Conservation (phyloP, 2,329 filamentous ascomycete species). For the Phyllosticta citribraziliensis region DNA sequence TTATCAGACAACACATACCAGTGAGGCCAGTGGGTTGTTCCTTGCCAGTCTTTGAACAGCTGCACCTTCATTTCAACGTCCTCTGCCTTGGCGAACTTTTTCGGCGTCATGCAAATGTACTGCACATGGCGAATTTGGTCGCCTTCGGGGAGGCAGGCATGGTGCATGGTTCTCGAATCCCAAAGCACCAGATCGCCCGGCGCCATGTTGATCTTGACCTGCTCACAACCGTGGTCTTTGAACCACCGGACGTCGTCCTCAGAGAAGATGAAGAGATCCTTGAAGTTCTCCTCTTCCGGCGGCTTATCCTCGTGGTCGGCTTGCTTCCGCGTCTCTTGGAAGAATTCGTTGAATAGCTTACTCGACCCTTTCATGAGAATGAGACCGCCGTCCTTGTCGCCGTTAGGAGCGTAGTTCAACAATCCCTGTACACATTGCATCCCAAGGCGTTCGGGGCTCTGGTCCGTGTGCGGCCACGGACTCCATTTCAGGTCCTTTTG, state of each 20-base stretch:
- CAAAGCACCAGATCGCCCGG: slow-evolving; percentile 37
- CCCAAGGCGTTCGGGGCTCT: slow-evolving; percentile 33
- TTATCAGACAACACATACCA: not conserved
- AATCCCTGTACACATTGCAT: slow-evolving; percentile 36
- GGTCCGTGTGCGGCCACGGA: slow-evolving; percentile 39
- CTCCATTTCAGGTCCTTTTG: slow-evolving; percentile 30
- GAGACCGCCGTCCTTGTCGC: slow-evolving; percentile 38
- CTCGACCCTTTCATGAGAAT: slow-evolving; percentile 36
- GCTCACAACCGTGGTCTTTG: slow-evolving; percentile 27
- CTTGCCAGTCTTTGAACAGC: slow-evolving; percentile 8
- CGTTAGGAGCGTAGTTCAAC: slow-evolving; percentile 36
- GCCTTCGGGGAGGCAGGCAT: slow-evolving; percentile 23
- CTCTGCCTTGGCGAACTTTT: slow-evolving; percentile 1
- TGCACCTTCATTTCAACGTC: slow-evolving; percentile 15
- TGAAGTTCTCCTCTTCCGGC: slow-evolving; percentile 21
- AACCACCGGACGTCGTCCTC: slow-evolving; percentile 37
- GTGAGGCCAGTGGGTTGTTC: slow-evolving; percentile 5
- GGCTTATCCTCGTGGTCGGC: slow-evolving; percentile 11
- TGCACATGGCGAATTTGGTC: slow-evolving; percentile 15
- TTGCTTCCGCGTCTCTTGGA: slow-evolving; percentile 27
- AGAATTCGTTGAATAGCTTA: slow-evolving; percentile 5
- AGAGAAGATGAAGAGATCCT: slow-evolving; percentile 35
- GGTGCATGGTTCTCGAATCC: slow-evolving; percentile 41
- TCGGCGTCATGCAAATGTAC: slow-evolving; percentile 8
- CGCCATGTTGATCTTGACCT: slow-evolving; percentile 32